These are phyloP conservation scores for Quercus parvula DNA, from an alignment of 306 rosid genomes.

Conservation along the genomic window DNA sequence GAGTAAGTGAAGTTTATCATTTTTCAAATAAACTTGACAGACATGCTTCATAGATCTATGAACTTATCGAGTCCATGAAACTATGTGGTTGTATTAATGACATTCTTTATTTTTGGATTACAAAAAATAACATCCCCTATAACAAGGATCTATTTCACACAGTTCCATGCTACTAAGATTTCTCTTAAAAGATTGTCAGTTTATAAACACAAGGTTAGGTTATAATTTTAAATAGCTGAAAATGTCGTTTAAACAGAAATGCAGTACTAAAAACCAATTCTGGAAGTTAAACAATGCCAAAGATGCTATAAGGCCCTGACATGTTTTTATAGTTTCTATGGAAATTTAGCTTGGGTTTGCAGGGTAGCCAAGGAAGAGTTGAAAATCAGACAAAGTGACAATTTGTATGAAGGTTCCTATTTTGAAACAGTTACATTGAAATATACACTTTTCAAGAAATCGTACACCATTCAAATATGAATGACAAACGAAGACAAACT, in stretches of 20 bases:
- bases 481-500: slow-evolving; percentile 45
- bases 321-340: not conserved
- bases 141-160: slow-evolving; percentile 22
- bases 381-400: not conserved
- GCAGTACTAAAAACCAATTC: not conserved
- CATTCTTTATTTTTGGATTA: slow-evolving; percentile 38
- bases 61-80: slow-evolving; percentile 15
- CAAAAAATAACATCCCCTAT: slow-evolving; percentile 34
- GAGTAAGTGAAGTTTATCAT: slow-evolving; percentile 19
- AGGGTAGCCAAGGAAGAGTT: not conserved
- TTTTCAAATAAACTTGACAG: slow-evolving; percentile 57
- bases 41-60: slow-evolving; percentile 62
- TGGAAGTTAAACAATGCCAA: not conserved
- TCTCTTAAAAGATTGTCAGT: slow-evolving; percentile 19
- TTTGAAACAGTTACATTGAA: slow-evolving; percentile 3
- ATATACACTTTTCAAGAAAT: slow-evolving; percentile 12
- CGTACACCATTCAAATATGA: slow-evolving; percentile 10
- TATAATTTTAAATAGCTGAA: slow-evolving; percentile 23
- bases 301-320: slow-evolving; percentile 8
- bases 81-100: slow-evolving; percentile 20
- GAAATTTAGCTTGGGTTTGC: not conserved
- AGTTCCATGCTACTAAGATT: slow-evolving; percentile 40
- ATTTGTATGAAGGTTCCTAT: not conserved
- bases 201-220: slow-evolving; percentile 33
- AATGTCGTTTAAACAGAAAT: slow-evolving; percentile 6